Evolutionary conservation across 176 grass and related monocot species (phyloP), one percentile per base, ranked within the genome.

Genomic region (Cymbopogon citratus): DNA sequence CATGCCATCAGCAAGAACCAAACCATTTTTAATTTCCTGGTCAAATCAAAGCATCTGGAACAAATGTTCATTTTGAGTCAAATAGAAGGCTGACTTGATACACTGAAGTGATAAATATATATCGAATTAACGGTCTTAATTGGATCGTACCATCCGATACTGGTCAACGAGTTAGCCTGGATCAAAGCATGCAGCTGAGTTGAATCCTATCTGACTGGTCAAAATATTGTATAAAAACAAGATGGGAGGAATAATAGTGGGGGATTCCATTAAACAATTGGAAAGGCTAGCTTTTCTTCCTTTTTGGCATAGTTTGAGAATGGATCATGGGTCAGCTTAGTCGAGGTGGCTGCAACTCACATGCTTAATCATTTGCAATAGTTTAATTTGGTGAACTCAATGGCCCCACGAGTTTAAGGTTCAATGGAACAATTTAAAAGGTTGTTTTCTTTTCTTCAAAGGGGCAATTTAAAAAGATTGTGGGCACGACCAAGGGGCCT

Each of bases 271-370:
- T 82, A 85, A 78, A 82, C 73, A 73, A 82, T 18, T 52, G 25
- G 1, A 56, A 70, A 83, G 19, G 34, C 5, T 54, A 16, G 46
- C 15, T 36, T 66, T 74, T 54, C 1, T 33, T 33, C 31, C 9
- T 56, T 44, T 83, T 44, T 83, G 56, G 14, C 71, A 54, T 65
- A 5, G 48, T 44, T 67, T 65, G 43, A 64, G 31, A 54, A 71
- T 38, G 38, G 52, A 39, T 85, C 28, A 15, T 18, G 38, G 16
- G 7, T 40, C 69, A 46, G 69, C 69, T 27, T 65, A 33, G 31
- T 33, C 72, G 81, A 81, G 81, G 78, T 28, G 78, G 72, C 44
- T 77, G 71, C 45, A 59, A 19, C 64, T 89, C 87, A 85, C 87
- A 21, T 89, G 81, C 13, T 87, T 88, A 79, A 84, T 84, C 68